Evolutionary conservation across 1,284 basidiomycete genomes (phyloP).

Genomic region (Hortiboletus rubellus): DNA sequence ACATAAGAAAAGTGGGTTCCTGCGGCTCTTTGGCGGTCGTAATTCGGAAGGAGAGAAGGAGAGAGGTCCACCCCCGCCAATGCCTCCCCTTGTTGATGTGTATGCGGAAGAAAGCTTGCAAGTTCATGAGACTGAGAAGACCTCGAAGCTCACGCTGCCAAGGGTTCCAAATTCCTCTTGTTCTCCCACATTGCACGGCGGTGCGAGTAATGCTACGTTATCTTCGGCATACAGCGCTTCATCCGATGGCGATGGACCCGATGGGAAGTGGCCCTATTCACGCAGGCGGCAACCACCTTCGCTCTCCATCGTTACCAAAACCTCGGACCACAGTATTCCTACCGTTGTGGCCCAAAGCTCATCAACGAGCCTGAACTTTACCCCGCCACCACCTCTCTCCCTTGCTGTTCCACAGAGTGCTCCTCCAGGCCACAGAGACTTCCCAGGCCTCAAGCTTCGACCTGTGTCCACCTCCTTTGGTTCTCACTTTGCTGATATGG

Average conservation of each 20-base stretch:
- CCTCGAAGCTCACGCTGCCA: conserved; percentile 21
- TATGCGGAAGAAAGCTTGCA: conserved; percentile 34
- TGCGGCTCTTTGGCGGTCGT: conserved; percentile 71
- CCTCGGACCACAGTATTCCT: conserved; percentile 16
- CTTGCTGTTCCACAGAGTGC: conserved; percentile 52
- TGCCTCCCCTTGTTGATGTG: conserved; percentile 49
- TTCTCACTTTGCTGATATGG: conserved; percentile 64
- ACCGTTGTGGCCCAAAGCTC: conserved; percentile 14
- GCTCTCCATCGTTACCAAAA: conserved; percentile 46
- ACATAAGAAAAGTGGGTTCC: conserved; percentile 78
- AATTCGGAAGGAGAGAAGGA: conserved; percentile 41
- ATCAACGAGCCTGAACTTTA: conserved; percentile 8
- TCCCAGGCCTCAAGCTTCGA: conserved; percentile 65
- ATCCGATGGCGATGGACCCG: conserved; percentile 10
- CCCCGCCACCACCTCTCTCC: conserved; percentile 5
- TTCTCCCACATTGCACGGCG: conserved; percentile 13
- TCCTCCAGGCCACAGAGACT: conserved; percentile 60
- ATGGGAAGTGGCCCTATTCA: conserved; percentile 12
- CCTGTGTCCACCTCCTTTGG: conserved; percentile 78
- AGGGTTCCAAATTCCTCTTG: conserved; percentile 48
- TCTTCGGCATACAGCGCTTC: conserved; percentile 2
- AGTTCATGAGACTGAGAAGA: conserved; percentile 32
- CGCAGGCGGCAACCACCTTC: conserved; percentile 42
- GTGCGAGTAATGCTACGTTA: conserved; percentile 9
- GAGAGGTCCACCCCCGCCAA: conserved; percentile 49